Base-by-base conservation (phyloP, 768 basidiomycete genomes). In the Lenzites betulinus region DNA sequence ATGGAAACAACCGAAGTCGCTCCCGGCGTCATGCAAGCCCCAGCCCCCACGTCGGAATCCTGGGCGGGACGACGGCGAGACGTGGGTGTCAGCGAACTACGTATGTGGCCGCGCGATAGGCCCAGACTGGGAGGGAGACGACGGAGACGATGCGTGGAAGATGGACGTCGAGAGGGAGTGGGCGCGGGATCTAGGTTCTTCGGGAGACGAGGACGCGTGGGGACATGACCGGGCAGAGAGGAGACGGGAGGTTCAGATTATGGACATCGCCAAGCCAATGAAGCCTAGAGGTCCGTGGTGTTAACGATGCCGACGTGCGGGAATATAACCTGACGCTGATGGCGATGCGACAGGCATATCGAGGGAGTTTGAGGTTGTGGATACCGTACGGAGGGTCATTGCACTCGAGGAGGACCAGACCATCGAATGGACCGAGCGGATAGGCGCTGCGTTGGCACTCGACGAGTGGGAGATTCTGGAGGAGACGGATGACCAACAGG, bases 181-280 rank as follows among this genome's bases (percentile, higher is more conserved):
- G 46, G n/a, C 12, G 46, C 18, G 16, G 3, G 54, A n/a, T n/a
- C n/a, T n/a, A 55, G 39, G 35, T 22, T 4, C 13, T 8, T n/a
- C n/a, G 9, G 30, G 13, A n/a, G n/a, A 38, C 6, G 25, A 43
- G 3, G 22, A 44, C 20, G 44, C 22, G 20, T 41, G 33, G 18
- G 33, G 26, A 9, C 25, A 33, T 18, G 18, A n/a, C n/a, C 30
- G 30, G 20, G 18, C 3, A 46, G 26, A 35, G 16, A 23, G 16
- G 28, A 20, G 39, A n/a, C 33, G n/a, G 43, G 42, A 62, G 51
- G 61, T 62, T 22, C 35, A 22, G 20, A 53, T 62, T 8, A 23
- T 62, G 56, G 61, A 62, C 56, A 58, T 62, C 18, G 61, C 61
- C 23, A 62, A 58, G 41, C 56, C 56, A 30, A 53, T 53, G 46